Percentiles rank a stretch among this genome's conserved stretches.
phyloP scores from a whole-genome alignment of 1,284 basidiomycete species.

The Vanrija sp. region DNA sequence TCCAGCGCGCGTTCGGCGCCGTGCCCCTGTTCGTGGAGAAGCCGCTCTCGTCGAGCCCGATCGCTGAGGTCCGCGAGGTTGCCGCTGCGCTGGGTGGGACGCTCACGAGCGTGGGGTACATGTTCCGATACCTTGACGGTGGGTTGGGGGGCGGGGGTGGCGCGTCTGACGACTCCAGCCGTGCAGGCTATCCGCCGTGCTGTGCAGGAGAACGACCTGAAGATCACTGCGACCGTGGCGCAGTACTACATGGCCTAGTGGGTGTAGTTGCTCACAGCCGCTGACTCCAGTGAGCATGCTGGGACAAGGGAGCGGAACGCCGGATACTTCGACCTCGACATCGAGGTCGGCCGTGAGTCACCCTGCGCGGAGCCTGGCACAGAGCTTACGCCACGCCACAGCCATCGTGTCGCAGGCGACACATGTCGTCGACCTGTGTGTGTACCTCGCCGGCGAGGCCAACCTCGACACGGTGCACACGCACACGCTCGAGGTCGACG shows the following conservation, averaged over 20 bases:
- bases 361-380: no score
- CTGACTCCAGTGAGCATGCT: no score
- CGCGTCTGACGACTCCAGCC: not conserved
- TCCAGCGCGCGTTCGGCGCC: not conserved
- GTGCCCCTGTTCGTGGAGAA: not conserved
- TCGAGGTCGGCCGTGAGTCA: constrained; percentile 28
- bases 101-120: not conserved
- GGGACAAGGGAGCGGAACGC: no score
- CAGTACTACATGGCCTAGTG: constrained; percentile 40
- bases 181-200: not conserved
- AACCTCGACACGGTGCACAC: constrained; percentile 50
- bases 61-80: not conserved
- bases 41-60: not conserved
- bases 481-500: constrained; percentile 40
- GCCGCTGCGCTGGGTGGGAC: not conserved
- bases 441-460: constrained; percentile 56
- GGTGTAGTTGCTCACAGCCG: constrained; percentile 30
- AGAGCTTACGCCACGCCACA: constrained; percentile 55
- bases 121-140: not conserved
- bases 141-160: not conserved
- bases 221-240: no score
- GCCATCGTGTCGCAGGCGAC: constrained; percentile 56
- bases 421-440: constrained; percentile 49
- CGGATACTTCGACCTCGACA: no score
- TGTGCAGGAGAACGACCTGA: no score